Percentiles rank a stretch among this genome's conserved stretches.
These are phyloP conservation scores for Tetracladium setigerum DNA, from an alignment of 495 filamentous ascomycete genomes.

Conservation along the genomic window DNA sequence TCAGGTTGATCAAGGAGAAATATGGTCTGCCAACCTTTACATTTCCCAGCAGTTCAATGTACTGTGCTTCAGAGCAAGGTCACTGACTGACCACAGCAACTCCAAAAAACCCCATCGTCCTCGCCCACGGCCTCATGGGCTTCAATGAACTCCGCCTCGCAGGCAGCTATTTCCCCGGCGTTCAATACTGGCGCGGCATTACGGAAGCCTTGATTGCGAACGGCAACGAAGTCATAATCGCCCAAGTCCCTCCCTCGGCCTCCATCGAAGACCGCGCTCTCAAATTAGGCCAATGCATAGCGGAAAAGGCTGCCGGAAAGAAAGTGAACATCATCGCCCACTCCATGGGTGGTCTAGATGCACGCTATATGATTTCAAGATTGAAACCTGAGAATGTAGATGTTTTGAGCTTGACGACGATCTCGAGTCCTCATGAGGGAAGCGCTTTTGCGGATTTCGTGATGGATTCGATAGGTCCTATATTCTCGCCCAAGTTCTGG, in stretches of 20 bases:
- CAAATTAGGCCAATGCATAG: slow-evolving; percentile 57
- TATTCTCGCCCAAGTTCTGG: slow-evolving; percentile 60
- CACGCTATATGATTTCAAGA: slow-evolving; percentile 84
- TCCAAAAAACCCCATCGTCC: slow-evolving; percentile 66
- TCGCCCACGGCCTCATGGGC: slow-evolving; percentile 86
- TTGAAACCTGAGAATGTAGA: slow-evolving; percentile 48
- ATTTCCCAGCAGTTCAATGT: neutral
- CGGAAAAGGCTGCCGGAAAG: slow-evolving; percentile 56
- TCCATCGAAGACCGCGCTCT: slow-evolving; percentile 72
- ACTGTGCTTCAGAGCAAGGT: neutral
- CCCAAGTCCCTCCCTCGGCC: slow-evolving; percentile 69
- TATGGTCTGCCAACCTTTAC: slow-evolving; percentile 49
- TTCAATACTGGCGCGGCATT: slow-evolving; percentile 92
- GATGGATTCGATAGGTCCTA: slow-evolving; percentile 60
- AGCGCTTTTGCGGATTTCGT: slow-evolving; percentile 79
- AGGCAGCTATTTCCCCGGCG: slow-evolving; percentile 60
- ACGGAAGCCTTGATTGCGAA: slow-evolving; percentile 65
- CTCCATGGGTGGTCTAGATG: slow-evolving; percentile 72
- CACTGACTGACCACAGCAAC: slow-evolving; percentile 31
- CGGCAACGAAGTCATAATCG: slow-evolving; percentile 71
- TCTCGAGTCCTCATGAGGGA: slow-evolving; percentile 83
- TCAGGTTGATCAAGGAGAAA: slow-evolving; percentile 56
- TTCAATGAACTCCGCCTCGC: slow-evolving; percentile 78
- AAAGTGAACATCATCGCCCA: slow-evolving; percentile 86
- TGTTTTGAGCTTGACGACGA: slow-evolving; percentile 74